Evolutionary conservation across 139 green algal genomes (phyloP).

Genomic region (Picochlorum sp.): DNA sequence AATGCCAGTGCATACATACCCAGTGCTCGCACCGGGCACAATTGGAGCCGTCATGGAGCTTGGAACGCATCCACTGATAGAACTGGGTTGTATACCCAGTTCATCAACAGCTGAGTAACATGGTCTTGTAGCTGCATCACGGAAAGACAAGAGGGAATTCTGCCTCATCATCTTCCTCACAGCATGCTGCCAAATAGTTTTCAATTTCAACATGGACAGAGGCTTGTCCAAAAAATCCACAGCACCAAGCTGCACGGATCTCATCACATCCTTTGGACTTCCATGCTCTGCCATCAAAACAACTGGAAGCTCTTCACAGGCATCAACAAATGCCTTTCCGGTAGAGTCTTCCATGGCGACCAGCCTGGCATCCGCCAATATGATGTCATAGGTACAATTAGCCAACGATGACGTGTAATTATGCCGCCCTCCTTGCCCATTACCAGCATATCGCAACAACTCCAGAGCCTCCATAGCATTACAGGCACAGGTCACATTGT

Average conservation of each 20-base stretch:
- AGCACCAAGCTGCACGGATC: slow-evolving; percentile 62
- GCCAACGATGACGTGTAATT: too few relatives aligned
- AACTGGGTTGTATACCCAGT: not conserved
- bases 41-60: slow-evolving; percentile 13
- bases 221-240: slow-evolving; percentile 74
- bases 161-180: slow-evolving; percentile 39
- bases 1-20: not conserved
- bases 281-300: slow-evolving; percentile 43
- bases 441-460: not conserved
- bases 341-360: slow-evolving; percentile 15
- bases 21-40: not conserved
- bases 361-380: not conserved
- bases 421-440: too few relatives aligned
- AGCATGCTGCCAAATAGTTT: slow-evolving; percentile 82
- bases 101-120: not conserved
- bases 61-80: slow-evolving; percentile 5
- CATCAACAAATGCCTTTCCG: slow-evolving; percentile 19
- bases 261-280: slow-evolving; percentile 41
- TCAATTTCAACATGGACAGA: slow-evolving; percentile 57
- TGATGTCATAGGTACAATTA: not conserved
- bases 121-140: not conserved
- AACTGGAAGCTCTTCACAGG: slow-evolving; percentile 33
- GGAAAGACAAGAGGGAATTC: slow-evolving; percentile 8
- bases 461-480: not conserved
- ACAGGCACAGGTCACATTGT: slow-evolving; percentile 3